phyloP scores from a whole-genome alignment of 495 filamentous ascomycete genomes.

The Aspergillus panamensis region DNA sequence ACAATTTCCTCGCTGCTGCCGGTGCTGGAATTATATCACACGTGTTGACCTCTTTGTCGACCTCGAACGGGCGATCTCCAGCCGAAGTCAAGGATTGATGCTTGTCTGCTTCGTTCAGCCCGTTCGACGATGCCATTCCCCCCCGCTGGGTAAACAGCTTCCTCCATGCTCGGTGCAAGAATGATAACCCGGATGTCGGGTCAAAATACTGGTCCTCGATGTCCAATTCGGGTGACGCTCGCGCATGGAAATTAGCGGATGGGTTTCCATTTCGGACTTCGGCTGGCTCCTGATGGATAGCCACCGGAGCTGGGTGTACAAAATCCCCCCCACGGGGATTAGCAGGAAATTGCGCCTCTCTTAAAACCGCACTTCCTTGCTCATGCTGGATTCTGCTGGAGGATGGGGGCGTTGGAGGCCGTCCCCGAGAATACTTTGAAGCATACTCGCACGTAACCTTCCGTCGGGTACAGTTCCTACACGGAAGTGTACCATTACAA shows the following conservation, averaged over 20 bases:
- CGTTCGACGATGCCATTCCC: background rate
- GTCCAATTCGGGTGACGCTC: background rate
- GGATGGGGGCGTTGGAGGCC: slow-evolving; percentile 17
- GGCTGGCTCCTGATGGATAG: background rate
- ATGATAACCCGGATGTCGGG: slow-evolving; percentile 21
- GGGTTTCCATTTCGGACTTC: background rate
- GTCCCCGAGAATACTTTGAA: slow-evolving; percentile 22
- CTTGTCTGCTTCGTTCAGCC: background rate
- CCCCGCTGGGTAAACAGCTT: slow-evolving; percentile 18
- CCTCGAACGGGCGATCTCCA: slow-evolving; percentile 8
- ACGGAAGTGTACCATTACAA: slow-evolving; percentile 25
- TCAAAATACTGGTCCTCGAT: slow-evolving; percentile 20
- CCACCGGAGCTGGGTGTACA: background rate
- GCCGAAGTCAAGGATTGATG: slow-evolving; percentile 1
- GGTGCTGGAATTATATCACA: slow-evolving; percentile 16
- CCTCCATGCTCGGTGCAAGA: slow-evolving; percentile 25
- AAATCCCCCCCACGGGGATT: background rate
- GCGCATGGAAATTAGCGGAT: background rate
- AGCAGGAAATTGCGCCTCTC: background rate
- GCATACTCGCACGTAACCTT: slow-evolving; percentile 20
- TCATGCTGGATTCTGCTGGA: background rate
- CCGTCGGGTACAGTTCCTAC: slow-evolving; percentile 16
- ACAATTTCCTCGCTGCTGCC: slow-evolving; percentile 11
- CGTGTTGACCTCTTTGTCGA: background rate
- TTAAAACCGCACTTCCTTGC: background rate